Conservation (phyloP, 345 rosid genomes). For the Camelina hispida region DNA sequence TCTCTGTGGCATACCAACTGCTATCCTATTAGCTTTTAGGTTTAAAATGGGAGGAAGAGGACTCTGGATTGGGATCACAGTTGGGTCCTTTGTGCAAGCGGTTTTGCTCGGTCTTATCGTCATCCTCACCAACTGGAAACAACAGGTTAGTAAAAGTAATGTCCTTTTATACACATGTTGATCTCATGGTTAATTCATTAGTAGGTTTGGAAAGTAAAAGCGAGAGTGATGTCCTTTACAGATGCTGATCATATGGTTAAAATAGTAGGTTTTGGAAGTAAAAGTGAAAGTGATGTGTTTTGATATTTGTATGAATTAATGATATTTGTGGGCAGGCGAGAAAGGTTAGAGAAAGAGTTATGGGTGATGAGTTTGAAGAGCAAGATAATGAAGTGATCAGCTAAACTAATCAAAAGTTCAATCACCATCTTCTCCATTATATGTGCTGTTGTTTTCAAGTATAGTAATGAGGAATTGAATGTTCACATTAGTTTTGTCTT, state of each 20-base stretch:
- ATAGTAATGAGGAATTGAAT: too few species aligned
- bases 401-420: not conserved
- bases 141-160: constrained; percentile 41
- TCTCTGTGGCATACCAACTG: constrained; percentile 42
- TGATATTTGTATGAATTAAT: not conserved
- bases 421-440: not conserved
- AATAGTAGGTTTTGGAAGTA: not conserved
- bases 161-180: constrained; percentile 4
- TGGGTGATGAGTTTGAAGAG: constrained; percentile 38
- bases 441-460: not conserved
- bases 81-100: constrained; percentile 40
- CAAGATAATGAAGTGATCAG: constrained; percentile 31
- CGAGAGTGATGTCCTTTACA: not conserved
- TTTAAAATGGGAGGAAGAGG: constrained; percentile 26
- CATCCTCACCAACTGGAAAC: constrained; percentile 39
- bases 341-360: constrained; percentile 40
- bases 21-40: constrained; percentile 33
- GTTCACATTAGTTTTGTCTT: too few species aligned
- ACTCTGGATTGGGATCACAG: constrained; percentile 41
- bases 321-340: constrained; percentile 32
- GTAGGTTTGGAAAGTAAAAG: not conserved
- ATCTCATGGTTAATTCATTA: not conserved
- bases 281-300: not conserved
- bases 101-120: constrained; percentile 40
- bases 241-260: too few species aligned